Base-by-base conservation (phyloP, 176 grass and related monocot genomes). In the Aegilops tauschii region DNA sequence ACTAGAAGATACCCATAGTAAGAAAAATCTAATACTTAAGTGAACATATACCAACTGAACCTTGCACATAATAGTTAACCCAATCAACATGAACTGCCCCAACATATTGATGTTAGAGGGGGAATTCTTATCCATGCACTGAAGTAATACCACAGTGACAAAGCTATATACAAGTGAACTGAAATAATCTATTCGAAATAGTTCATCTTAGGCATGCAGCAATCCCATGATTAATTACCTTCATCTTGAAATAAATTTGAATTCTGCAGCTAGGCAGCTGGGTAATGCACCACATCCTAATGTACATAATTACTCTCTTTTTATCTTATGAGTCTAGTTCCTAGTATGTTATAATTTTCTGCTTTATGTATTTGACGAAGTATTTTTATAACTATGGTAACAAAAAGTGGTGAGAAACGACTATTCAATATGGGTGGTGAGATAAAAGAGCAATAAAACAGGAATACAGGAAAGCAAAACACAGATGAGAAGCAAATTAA, bases 161-260 rank as follows among this genome's bases (percentile, higher is more conserved):
- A 84, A 47, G 58, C 58, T 75, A 80, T 52, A 72, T 31, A 80
- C n/a, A 13, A 45, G 73, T 61, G 29, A 32, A 79, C n/a, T 35
- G 31, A 59, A 59, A 75, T 23, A 63, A 65, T 12, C 6, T 4
- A 29, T 16, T 6, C n/a, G 20, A 45, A 77, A 63, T 47, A 45
- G 12, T 77, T 25, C 9, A 52, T 63, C 30, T 18, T 72, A 52
- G 12, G 65, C 31, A 66, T 56, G 30, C 25, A 62, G 29, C n/a
- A 81, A 63, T 42, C 44, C 14, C n/a, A 66, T 54, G 5, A 81
- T 65, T 87, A 59, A 36, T 65, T 74, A 74, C 30, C 10, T 10
- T 12, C 8, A 36, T 63, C 31, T 73, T 50, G 28, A 44, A 83
- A 84, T 10, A 28, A 84, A 61, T 29, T 69, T 5, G 10, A 28